Percentiles rank a stretch among this genome's conserved stretches.
phyloP scores from a whole-genome alignment of 2,329 filamentous ascomycete species.

The Penicillium vulpinum region DNA sequence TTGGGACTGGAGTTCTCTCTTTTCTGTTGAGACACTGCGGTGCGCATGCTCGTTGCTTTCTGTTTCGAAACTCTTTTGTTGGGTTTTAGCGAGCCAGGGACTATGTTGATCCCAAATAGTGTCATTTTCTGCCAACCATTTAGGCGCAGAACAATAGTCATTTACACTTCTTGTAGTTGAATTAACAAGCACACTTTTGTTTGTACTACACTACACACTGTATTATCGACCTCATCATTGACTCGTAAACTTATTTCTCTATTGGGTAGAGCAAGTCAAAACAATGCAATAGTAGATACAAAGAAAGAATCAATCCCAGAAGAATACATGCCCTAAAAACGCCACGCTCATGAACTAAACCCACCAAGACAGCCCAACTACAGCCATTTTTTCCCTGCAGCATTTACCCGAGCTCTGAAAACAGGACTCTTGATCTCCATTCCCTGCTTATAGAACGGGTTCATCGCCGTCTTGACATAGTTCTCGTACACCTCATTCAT shows the following conservation, averaged over 20 bases:
- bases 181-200: neutral
- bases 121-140: neutral
- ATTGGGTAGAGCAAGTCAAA: neutral
- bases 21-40: slow-evolving; percentile 1
- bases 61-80: neutral
- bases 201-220: neutral
- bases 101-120: neutral
- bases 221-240: neutral
- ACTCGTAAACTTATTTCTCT: neutral
- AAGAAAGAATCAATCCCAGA: neutral
- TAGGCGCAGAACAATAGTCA: neutral
- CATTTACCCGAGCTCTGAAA: slow-evolving; percentile 77
- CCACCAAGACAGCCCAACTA: slow-evolving; percentile 43
- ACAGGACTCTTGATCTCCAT: slow-evolving; percentile 83
- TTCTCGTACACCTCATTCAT: slow-evolving; percentile 94
- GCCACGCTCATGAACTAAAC: slow-evolving; percentile 23
- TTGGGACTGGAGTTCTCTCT: slow-evolving; percentile 9
- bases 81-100: neutral
- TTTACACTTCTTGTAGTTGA: neutral
- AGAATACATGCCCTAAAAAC: slow-evolving; percentile 19
- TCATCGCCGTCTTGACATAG: slow-evolving; percentile 97
- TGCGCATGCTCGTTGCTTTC: neutral
- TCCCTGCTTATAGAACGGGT: slow-evolving; percentile 85
- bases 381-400: slow-evolving; percentile 89
- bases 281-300: slow-evolving; percentile 3